A percentile compares a stretch with the other conserved stretches of the same genome.
Evolutionary conservation across 2,329 filamentous ascomycete genomes (phyloP).

Genomic region (Epichloe aotearoae): DNA sequence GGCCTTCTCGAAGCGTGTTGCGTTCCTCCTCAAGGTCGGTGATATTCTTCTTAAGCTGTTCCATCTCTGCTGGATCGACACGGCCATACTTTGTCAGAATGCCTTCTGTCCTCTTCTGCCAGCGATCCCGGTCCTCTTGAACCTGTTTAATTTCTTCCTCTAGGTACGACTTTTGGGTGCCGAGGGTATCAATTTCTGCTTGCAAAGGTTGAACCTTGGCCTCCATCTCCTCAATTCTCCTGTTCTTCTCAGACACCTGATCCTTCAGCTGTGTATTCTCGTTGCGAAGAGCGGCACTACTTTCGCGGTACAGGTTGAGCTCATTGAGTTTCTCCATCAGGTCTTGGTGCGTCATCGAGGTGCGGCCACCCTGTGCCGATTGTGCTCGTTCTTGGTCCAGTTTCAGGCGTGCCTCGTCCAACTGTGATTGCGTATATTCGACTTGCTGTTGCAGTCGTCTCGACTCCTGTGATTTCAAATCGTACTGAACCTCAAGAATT

Average conservation of each 20-base stretch:
- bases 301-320: constrained; percentile 90
- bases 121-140: constrained; percentile 82
- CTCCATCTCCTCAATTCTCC: constrained; percentile 61
- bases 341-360: constrained; percentile 69
- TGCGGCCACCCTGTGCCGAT: constrained; percentile 59
- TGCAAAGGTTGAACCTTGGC: constrained; percentile 71
- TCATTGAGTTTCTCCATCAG: constrained; percentile 92
- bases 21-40: constrained; percentile 51
- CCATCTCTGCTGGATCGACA: constrained; percentile 84
- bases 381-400: constrained; percentile 77
- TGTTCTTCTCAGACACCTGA: constrained; percentile 60
- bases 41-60: constrained; percentile 72
- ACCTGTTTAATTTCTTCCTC: constrained; percentile 82
- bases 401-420: constrained; percentile 80
- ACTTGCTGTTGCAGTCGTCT: constrained; percentile 85
- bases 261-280: constrained; percentile 70
- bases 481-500: constrained; percentile 92
- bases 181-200: constrained; percentile 65
- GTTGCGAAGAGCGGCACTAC: constrained; percentile 78
- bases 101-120: constrained; percentile 91
- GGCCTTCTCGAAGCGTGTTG: constrained; percentile 37
- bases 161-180: constrained; percentile 66
- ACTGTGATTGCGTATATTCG: constrained; percentile 71
- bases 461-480: constrained; percentile 74
- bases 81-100: constrained; percentile 94